phyloP scores from a whole-genome alignment of 257 asterid genomes.

The Plantago ovata region DNA sequence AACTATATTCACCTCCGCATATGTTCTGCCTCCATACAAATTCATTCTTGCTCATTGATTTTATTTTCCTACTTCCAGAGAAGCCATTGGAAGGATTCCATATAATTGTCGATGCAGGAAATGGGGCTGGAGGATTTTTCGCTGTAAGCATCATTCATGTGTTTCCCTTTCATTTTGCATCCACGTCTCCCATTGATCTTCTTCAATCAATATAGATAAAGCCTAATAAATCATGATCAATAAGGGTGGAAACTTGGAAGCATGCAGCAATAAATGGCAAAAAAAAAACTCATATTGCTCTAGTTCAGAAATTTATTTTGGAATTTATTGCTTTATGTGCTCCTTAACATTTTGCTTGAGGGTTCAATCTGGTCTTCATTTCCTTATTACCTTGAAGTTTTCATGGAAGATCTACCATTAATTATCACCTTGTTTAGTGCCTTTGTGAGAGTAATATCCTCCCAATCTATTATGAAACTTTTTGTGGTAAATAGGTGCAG shows the following conservation, averaged over 20 bases:
- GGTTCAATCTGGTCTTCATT: slow-evolving; percentile 9
- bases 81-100: slow-evolving; percentile 97
- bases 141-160: slow-evolving; percentile 55
- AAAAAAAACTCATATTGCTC: neutral
- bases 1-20: no score
- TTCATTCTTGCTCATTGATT: slow-evolving; percentile 24
- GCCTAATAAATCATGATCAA: neutral
- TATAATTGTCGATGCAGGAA: slow-evolving; percentile 98
- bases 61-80: slow-evolving; percentile 48
- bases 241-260: neutral
- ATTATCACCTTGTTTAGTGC: no score
- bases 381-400: neutral
- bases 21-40: neutral
- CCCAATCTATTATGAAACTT: slow-evolving; percentile 13
- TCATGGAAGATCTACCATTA: slow-evolving; percentile 7
- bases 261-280: slow-evolving; percentile 1
- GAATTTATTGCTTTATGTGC: slow-evolving; percentile 11
- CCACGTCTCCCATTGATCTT: slow-evolving; percentile 7
- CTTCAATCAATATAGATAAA: neutral
- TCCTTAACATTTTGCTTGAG: neutral
- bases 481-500: slow-evolving; percentile 1
- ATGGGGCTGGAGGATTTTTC: slow-evolving; percentile 99
- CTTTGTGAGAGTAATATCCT: neutral
- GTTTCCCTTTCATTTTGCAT: neutral
- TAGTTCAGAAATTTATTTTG: slow-evolving; percentile 2